Evolutionary conservation across 2,329 filamentous ascomycete species (phyloP), one percentile per base, ranked within the genome.

Genomic region (Ophiostoma pallidulum): DNA sequence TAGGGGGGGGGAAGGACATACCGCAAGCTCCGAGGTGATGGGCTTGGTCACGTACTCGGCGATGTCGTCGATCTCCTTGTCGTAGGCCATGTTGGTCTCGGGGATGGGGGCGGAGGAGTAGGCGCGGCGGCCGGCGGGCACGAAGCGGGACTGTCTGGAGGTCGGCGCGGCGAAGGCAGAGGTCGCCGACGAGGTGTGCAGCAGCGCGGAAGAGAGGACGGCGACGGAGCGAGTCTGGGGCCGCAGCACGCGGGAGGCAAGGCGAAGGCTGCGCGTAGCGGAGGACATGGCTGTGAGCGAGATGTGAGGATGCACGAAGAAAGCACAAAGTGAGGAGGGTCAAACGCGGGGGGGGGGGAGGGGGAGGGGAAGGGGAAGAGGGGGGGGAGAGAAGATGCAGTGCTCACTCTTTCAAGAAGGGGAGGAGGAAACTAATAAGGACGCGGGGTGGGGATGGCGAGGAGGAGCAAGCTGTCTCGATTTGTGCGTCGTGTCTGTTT

Each of bases 31-130:
- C 26, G 91, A 97, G 59, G 91, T 76, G 62, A 97, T 84, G 50
- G 86, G 77, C 67, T 90, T 91, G 66, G 94, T 87, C 64, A 97
- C 85, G 70, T 96, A 98, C 69, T 77, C 80, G 54, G 91, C 91
- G 74, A 98, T 95, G 65, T 97, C 90, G 67, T 81, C 82, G 67
- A 97, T 92, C 72, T 96, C 91, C 54, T 85, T 80, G 64, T 97
- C 91, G 68, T 91, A 96, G 57, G 81, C 75, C 64, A 76, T 69
- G 52, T 66, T 61, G 59, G 71, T 64, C 38, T 72, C 64, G 61
- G 77, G 66, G 65, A 68, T 62, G 57, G 74, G 69, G 58, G 74
- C 71, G 55, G 68, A 66, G 48, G 71, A 75, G 55, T 66, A 63
- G 56, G 66, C 65, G 44, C 68, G 60, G 56, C 67, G 59, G 57